Base-by-base conservation (phyloP, 306 rosid genomes). In the Gastrolobium bilobum region DNA sequence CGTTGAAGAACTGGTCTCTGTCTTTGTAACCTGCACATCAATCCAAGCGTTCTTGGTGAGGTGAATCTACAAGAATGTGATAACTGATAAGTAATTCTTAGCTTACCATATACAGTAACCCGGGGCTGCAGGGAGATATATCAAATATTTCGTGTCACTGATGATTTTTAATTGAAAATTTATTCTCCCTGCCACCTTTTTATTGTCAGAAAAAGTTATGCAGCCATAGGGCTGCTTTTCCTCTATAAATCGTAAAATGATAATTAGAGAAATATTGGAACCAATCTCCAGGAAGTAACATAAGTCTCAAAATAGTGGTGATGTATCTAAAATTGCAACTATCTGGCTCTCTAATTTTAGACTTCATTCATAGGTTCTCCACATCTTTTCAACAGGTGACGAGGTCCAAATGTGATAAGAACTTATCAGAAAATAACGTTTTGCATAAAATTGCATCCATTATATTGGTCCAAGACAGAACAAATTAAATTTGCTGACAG, bases 11-110 rank as follows among this genome's bases (percentile, higher is more conserved):
- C 94, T 89, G 33, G 91, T 73, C 88, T 95, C 91, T 0, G 98
- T 91, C 88, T 95, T 91, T 4, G 92, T 87, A 72, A 88, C 97
- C 99, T 95, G 94, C 97, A 90, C 70, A 37, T 38, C 80, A 68
- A 86, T 52, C 10, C 68, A 53, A 11, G 65, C 33, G 40, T 46
- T 64, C 42, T 50, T 40, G 61, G 52, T 78, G 15, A 67, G 75
- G 57, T 73, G 78, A 70, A 71, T 63, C 77, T 54, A 75, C 73
- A 63, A 68, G 68, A 59, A 76, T 29, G 72, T 75, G 52, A 56
- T 4, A 38, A 68, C 68, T 75, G 52, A 56, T 4, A 38, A 68
- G 80, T 54, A 76, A 75, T 70, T 53, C 48, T 61, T 29, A 64
- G 71, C 83, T 66, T 75, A 57, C 82, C 77, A 71, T 53, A 47